Percentiles rank a stretch among this genome's conserved stretches.
Evolutionary conservation across 305 asterid species (phyloP).

Genomic region (Solanum hybrid): DNA sequence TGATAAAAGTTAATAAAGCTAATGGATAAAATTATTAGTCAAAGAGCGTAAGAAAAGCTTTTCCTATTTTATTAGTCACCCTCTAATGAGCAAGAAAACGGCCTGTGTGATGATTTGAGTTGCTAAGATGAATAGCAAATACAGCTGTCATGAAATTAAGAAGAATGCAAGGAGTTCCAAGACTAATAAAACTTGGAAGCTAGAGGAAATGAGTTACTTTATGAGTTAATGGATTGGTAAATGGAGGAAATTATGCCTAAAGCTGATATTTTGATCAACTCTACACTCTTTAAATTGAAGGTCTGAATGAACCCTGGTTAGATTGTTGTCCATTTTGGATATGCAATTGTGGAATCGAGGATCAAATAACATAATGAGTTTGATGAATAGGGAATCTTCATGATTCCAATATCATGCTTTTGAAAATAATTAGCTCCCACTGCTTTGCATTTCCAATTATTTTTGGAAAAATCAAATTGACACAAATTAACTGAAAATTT

Average conservation of each 20-base stretch:
- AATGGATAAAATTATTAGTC: background rate
- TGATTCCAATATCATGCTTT: background rate
- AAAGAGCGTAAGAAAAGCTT: background rate
- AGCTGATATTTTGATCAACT: background rate
- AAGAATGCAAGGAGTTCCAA: background rate
- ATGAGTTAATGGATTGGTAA: background rate
- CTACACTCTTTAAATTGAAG: background rate
- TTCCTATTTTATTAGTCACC: background rate
- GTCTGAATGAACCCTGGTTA: background rate
- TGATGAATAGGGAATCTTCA: background rate
- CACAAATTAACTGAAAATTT: background rate
- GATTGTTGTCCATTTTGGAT: background rate
- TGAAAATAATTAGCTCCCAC: background rate
- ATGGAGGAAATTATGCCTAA: background rate
- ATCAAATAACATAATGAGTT: background rate
- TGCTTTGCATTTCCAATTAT: background rate
- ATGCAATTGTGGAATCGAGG: background rate
- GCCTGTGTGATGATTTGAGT: background rate
- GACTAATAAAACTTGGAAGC: background rate
- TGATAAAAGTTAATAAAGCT: background rate
- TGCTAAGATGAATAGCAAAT: background rate
- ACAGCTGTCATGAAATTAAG: background rate
- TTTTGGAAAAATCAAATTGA: background rate
- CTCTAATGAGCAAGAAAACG: background rate
- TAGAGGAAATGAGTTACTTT: background rate